Evolutionary conservation across 768 basidiomycete species (phyloP).

Genomic region (Naganishia friedmannii): DNA sequence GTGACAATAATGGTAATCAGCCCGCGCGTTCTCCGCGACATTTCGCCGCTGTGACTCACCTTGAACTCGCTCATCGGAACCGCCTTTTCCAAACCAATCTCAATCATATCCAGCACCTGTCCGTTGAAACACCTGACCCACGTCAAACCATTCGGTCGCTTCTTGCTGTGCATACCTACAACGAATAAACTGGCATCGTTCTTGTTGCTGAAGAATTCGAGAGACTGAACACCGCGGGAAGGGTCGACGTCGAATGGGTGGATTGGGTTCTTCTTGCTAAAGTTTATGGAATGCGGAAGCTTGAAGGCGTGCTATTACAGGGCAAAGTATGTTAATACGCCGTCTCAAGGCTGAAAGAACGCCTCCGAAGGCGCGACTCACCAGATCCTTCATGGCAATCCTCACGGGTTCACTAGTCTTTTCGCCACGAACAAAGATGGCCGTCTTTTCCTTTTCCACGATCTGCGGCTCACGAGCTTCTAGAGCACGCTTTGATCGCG

Average conservation of each 20-base stretch:
- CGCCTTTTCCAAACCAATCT: constrained; percentile 81
- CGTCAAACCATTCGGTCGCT: constrained; percentile 80
- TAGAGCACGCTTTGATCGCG: constrained; percentile 83
- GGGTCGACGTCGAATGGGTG: constrained; percentile 82
- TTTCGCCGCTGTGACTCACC: constrained; percentile 56
- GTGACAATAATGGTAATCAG: not conserved
- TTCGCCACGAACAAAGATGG: constrained; percentile 84
- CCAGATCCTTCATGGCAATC: constrained; percentile 81
- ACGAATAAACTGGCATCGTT: constrained; percentile 92
- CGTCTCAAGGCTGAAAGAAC: not conserved
- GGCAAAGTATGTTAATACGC: not conserved
- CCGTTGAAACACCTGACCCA: constrained; percentile 83
- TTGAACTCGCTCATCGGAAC: constrained; percentile 77
- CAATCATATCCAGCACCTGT: constrained; percentile 87
- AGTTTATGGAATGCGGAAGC: constrained; percentile 82
- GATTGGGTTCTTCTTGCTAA: constrained; percentile 87
- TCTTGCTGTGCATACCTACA: constrained; percentile 88
- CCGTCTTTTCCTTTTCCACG: constrained; percentile 72
- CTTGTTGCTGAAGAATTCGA: constrained; percentile 90
- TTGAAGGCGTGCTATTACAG: constrained; percentile 79
- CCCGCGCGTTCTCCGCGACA: not conserved
- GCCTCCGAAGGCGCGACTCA: constrained; percentile 53
- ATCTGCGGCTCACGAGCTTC: constrained; percentile 85
- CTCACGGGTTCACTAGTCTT: constrained; percentile 78
- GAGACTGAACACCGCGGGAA: constrained; percentile 53